Evolutionary conservation across 2,329 filamentous ascomycete genomes (phyloP).

Genomic region (Neonectria neomacrospora): DNA sequence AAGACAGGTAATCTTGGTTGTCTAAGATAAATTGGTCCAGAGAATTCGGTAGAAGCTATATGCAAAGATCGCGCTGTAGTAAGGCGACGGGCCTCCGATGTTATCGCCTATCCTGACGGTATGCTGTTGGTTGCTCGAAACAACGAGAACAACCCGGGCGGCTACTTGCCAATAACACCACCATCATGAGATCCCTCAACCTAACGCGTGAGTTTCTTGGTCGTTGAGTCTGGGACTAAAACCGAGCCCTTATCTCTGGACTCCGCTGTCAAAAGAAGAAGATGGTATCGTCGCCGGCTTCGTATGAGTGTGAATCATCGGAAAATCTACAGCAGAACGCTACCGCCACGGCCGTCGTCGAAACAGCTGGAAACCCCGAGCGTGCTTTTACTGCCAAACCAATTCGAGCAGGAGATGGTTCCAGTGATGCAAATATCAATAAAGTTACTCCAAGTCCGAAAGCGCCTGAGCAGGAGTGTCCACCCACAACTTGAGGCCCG

Average conservation of each 20-base stretch:
- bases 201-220: no score
- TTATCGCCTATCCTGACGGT: not conserved
- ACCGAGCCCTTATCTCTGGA: not conserved
- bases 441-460: no score
- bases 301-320: not conserved
- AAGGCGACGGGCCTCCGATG: not conserved
- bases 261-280: not conserved
- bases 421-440: not conserved
- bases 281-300: not conserved
- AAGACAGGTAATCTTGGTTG: not conserved
- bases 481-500: not conserved
- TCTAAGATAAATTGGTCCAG: not conserved
- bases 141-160: no score
- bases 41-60: not conserved
- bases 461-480: not conserved
- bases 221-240: not conserved
- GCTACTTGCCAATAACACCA: not conserved
- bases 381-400: not conserved
- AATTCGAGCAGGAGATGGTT: not conserved
- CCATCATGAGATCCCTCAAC: not conserved
- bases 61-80: not conserved
- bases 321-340: not conserved
- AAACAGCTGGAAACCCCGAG: no score
- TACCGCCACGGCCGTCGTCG: not conserved
- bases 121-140: not conserved